Evolutionary conservation across 2,329 filamentous ascomycete species (phyloP), one percentile per base, ranked within the genome.

Genomic region (Pseudocercospora fijiensis): DNA sequence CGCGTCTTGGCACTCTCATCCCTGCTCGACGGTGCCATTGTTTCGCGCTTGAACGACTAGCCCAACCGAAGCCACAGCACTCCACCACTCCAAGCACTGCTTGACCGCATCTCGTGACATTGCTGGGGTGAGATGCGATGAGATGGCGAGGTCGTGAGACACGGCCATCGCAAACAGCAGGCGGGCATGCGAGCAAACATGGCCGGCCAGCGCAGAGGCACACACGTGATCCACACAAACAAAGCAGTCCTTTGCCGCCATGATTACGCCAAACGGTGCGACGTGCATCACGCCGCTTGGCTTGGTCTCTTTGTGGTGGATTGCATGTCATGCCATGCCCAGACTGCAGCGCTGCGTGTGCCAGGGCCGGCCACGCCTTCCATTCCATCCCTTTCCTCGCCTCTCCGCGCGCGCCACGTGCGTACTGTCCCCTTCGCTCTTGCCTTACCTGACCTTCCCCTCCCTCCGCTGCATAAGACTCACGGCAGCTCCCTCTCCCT

Each of bases 331-430:
- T 62, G 37, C 37, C 37, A n/a, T n/a, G 61, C 57, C 51, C n/a
- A n/a, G n/a, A n/a, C n/a, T n/a, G n/a, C n/a, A n/a, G n/a, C n/a
- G n/a, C 43, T 63, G 64, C 61, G 58, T 56, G 58, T 66, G 64
- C 64, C 61, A 66, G 64, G 64, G 58, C 28, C 3, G 7, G 28
- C 2, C 49, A 52, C 30, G 62, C 65, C 62, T 60, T 49, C 56
- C 65, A 64, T 64, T 62, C 59, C 62, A 47, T 60, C 43, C 58
- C 62, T 37, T 47, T 58, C 64, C 47, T 55, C 47, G 49, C 51
- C 51, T 27, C 47, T 37, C 57, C 49, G 57, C 51, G 58, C 51
- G 37, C 47, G 49, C 57, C 49, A 60, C 51, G 58, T 60, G 55
- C 27, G 47, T 51, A 58, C 61, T 27, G 47, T 51, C 53, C 61